Base-by-base conservation (phyloP, 2,329 filamentous ascomycete genomes). In the Fusarium brachygibbosum region DNA sequence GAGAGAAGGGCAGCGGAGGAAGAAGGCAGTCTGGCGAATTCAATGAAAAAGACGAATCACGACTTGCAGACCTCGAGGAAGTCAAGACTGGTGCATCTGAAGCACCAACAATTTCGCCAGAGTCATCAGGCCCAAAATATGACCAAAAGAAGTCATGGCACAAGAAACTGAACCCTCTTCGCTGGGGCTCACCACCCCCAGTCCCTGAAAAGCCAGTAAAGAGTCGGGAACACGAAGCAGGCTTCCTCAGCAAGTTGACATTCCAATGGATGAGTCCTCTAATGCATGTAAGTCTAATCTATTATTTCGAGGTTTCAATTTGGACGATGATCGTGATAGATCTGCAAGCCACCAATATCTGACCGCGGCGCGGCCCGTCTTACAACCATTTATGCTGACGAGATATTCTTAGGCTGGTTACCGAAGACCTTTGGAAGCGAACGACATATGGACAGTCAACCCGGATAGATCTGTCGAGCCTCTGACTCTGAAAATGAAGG, bases 261-360 rank as follows among this genome's bases (percentile, higher is more conserved):
- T 98, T 97, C 76, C 88, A 93, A 77, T 98, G 95, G 95, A 95
- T 98, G 85, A 89, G 89, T 1, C 90, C 93, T 2, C 77, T 98
- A 57, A 98, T 98, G 94, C 85, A 81, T 68, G 90, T 91, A 79
- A 81, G 87, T 82, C 51, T 29, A 19, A 32, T 25, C 23, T 25
- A 25, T 25, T 52, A 44, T 42, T 37, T 46, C 40, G 38, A 21
- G 45, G 37, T 29, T 56, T 31, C 38, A 34, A 48, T 54, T 45
- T 62, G 16, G 13, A 35, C 29, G 45, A 19, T 29, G 28, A 51
- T 44, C 34, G 19, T 37, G 14, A 49, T 19, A 32, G 61, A 68
- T 58, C 37, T 57, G 49, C 64, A 69, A 68, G 63, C 68, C 55
- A 66, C 65, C 37, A 46, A 45, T 38, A 37, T 23, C 38, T 40